Base-by-base conservation (phyloP, 75 land plant genomes). In the Cunninghamia lanceolata region DNA sequence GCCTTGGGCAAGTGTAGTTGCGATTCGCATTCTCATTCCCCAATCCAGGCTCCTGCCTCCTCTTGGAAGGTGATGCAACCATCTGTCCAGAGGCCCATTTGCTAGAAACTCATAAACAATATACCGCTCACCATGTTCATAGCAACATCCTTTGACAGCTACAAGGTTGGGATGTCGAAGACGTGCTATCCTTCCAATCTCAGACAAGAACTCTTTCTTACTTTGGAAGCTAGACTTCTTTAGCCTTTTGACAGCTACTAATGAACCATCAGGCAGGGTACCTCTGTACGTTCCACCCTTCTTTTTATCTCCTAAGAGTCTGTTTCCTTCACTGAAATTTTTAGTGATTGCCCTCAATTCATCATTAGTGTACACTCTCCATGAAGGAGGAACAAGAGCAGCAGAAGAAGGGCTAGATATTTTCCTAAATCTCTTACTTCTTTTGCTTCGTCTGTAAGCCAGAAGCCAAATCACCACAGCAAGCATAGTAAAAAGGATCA, bases 1-100 rank as follows among this genome's bases (percentile, higher is more conserved):
- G 87, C 98, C 98, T 87, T 98, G 98, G 56, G 99, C 98, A 90
- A 96, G 96, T 84, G 95, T 95, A 32, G 89, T 91, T 40, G 97
- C 98, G 87, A 98, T 89, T 75, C 88, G 96, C 90, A 98, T 93
- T 85, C 99, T 92, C 91, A 90, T 94, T 28, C 84, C 90, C 99
- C 99, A 98, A 90, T 95, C 94, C 88, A 98, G 91, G 59, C 91
- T 87, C 63, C 93, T 88, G 59, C 93, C 94, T 42, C 95, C 98
- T 79, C 91, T 86, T 76, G 95, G 93, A 56, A 91, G 86, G 73
- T 93, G 90, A 83, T 98, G 94, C 63, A 98, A 86, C 99, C 99
- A 98, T 84, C 89, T 91, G 80, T 96, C 98, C 47, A 98, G 85
- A 5, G 98, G 93, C 1, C 98, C 98, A 91, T 98, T 96, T 15